Percentiles rank a stretch among this genome's conserved stretches.
phyloP scores from a whole-genome alignment of 768 basidiomycete genomes.

The Pleurotus sapidus region DNA sequence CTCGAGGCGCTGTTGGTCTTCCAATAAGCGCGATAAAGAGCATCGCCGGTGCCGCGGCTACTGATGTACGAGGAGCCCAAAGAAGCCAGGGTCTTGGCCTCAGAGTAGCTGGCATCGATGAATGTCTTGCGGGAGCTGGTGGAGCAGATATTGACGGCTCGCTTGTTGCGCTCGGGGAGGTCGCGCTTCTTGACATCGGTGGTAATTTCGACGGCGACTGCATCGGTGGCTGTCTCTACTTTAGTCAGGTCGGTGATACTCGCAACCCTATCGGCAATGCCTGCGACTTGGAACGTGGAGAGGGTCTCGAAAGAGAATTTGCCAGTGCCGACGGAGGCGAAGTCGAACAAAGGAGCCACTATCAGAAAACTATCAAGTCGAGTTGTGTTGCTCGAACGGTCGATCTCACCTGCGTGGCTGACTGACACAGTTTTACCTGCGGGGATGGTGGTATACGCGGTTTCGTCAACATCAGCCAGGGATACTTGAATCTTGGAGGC shows the following conservation, averaged over 20 bases:
- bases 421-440: constrained; percentile 38
- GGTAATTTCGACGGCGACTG: constrained; percentile 31
- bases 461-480: constrained; percentile 33
- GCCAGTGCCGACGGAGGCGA: constrained; percentile 35
- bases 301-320: constrained; percentile 38
- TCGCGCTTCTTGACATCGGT: constrained; percentile 31
- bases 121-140: not conserved
- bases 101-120: constrained; percentile 26
- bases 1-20: constrained; percentile 30
- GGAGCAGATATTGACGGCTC: constrained; percentile 18
- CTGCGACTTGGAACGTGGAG: constrained; percentile 31
- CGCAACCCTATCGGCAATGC: constrained; percentile 14
- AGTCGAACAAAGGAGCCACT: constrained; percentile 44
- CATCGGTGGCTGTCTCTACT: constrained; percentile 20
- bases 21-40: constrained; percentile 38
- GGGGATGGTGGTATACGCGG: constrained; percentile 33
- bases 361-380: not conserved
- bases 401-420: constrained; percentile 29
- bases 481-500: constrained; percentile 29
- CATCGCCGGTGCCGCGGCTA: constrained; percentile 30
- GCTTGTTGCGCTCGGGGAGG: constrained; percentile 27
- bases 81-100: constrained; percentile 36
- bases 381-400: not conserved
- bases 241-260: constrained; percentile 19
- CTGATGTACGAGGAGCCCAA: constrained; percentile 29